These are phyloP conservation scores for Pseudonectria buxi DNA, from an alignment of 2,329 filamentous ascomycete species.

Conservation along the genomic window DNA sequence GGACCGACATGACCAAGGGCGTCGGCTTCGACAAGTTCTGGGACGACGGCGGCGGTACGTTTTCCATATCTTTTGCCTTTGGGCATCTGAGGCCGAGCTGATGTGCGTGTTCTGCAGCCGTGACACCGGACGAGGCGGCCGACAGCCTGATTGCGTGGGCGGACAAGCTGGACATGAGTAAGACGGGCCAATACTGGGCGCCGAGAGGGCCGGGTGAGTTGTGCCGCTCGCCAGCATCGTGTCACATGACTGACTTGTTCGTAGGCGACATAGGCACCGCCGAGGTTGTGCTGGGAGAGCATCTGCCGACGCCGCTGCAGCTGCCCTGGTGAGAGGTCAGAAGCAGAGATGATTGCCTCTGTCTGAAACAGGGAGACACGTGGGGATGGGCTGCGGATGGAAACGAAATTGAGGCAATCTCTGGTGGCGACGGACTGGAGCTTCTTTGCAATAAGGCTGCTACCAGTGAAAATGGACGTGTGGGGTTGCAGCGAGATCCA, in stretches of 20 bases:
- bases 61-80: not conserved
- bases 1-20: slow-evolving; percentile 64
- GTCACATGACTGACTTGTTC: slow-evolving; percentile 1
- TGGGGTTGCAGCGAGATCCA: too few species aligned
- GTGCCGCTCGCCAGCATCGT: not conserved
- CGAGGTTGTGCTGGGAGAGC: slow-evolving; percentile 53
- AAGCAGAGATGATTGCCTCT: too few species aligned
- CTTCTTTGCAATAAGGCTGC: too few species aligned
- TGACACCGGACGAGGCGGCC: slow-evolving; percentile 62
- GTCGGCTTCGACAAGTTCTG: slow-evolving; percentile 71
- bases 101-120: slow-evolving; percentile 37
- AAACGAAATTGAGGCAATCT: not conserved
- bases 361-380: not conserved
- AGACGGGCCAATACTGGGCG: slow-evolving; percentile 67
- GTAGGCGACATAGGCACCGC: slow-evolving; percentile 63
- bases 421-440: too few species aligned
- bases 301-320: slow-evolving; percentile 56
- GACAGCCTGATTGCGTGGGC: slow-evolving; percentile 55
- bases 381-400: not conserved
- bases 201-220: slow-evolving; percentile 59
- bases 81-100: slow-evolving; percentile 1
- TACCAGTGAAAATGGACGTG: too few species aligned
- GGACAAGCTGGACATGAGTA: slow-evolving; percentile 54
- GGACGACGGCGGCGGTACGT: slow-evolving; percentile 57
- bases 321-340: slow-evolving; percentile 64